Evolutionary conservation across 2,329 filamentous ascomycete genomes (phyloP).

Genomic region (Scolecobasidium constrictum): DNA sequence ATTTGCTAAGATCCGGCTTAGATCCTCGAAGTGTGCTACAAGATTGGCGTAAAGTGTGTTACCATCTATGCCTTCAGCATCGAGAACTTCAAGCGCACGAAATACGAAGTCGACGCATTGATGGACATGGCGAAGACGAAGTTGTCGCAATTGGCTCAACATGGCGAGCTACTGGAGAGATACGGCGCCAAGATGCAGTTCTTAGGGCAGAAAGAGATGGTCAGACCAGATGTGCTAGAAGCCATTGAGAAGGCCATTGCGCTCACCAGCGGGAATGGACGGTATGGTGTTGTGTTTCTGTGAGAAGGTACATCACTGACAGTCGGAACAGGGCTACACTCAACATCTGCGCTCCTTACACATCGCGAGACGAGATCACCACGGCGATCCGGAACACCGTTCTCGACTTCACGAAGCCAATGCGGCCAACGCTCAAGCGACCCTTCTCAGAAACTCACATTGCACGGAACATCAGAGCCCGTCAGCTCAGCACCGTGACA

Average conservation of each 20-base stretch:
- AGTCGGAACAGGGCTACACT: slow-evolving; percentile 55
- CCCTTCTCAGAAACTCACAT: slow-evolving; percentile 85
- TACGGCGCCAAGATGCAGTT: slow-evolving; percentile 85
- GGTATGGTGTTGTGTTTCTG: no score
- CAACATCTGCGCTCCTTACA: slow-evolving; percentile 98
- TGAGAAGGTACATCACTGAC: no score
- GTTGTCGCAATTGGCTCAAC: slow-evolving; percentile 79
- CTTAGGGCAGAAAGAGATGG: slow-evolving; percentile 70
- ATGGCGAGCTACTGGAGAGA: slow-evolving; percentile 83
- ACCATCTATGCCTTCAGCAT: slow-evolving; percentile 98
- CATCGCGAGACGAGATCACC: slow-evolving; percentile 89
- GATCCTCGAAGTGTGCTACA: slow-evolving; percentile 97
- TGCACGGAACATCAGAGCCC: slow-evolving; percentile 63
- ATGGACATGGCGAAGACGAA: slow-evolving; percentile 98
- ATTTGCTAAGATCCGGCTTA: no score
- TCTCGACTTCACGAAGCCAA: slow-evolving; percentile 68
- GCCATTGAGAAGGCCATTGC: slow-evolving; percentile 79
- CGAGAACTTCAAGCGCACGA: slow-evolving; percentile 95
- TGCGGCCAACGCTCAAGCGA: slow-evolving; percentile 45
- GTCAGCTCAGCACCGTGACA: slow-evolving; percentile 29
- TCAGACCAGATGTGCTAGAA: slow-evolving; percentile 78
- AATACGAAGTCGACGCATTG: slow-evolving; percentile 90
- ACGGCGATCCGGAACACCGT: slow-evolving; percentile 81
- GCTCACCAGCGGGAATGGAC: slow-evolving; percentile 77
- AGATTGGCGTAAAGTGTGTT: slow-evolving; percentile 89